Evolutionary conservation across 2,329 filamentous ascomycete species (phyloP).

Genomic region (Pestalotiopsis sp.): DNA sequence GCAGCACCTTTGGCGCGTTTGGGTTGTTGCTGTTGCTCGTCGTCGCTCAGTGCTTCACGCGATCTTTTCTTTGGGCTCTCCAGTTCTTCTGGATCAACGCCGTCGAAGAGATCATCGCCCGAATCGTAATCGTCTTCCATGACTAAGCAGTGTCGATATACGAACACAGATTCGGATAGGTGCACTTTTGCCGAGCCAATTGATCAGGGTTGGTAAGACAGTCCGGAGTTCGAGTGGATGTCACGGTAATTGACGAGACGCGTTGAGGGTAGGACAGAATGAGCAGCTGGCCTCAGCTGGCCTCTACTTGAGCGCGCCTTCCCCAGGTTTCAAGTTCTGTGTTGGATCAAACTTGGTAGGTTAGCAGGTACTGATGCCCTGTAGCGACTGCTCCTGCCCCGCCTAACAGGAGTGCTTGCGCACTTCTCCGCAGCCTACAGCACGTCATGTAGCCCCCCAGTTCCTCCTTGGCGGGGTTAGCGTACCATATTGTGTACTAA

Average conservation of each 20-base stretch:
- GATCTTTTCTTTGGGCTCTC: constrained; percentile 16
- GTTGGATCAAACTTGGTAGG: no score
- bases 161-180: background rate
- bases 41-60: background rate
- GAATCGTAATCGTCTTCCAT: constrained; percentile 36
- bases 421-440: no score
- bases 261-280: background rate
- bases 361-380: no score
- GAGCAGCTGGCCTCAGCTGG: background rate
- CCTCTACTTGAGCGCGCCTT: no score
- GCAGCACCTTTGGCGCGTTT: background rate
- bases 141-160: background rate
- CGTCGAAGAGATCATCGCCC: constrained; percentile 36
- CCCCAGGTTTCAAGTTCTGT: no score
- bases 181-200: background rate
- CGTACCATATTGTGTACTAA: no score
- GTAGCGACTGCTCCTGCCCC: no score
- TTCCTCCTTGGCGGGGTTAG: no score
- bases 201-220: background rate
- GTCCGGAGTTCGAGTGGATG: background rate
- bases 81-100: constrained; percentile 24
- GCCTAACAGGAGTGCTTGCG: no score
- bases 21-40: background rate
- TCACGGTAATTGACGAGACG: background rate
- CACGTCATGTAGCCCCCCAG: no score